Evolutionary conservation across 805 yeast species (phyloP).

Genomic region (Myxozyma mucilagina): DNA sequence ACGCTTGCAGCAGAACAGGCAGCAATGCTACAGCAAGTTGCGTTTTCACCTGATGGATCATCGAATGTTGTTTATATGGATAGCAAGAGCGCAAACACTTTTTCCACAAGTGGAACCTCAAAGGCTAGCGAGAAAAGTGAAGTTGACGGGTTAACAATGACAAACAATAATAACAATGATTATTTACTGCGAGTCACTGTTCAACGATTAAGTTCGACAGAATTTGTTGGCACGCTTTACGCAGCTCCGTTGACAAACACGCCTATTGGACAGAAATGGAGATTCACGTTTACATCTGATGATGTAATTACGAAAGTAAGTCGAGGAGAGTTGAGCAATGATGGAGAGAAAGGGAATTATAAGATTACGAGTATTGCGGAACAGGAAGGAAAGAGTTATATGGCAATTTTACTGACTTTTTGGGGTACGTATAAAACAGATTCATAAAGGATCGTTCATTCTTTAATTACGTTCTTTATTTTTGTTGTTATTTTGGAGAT

Average conservation of each 20-base stretch:
- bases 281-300: conserved; percentile 15
- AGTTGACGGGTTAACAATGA: background rate
- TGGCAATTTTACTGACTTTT: conserved; percentile 22
- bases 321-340: conserved; percentile 14
- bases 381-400: conserved; percentile 24
- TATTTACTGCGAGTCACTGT: conserved; percentile 11
- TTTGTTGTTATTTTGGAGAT: background rate
- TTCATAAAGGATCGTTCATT: background rate
- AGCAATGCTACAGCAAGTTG: conserved; percentile 7
- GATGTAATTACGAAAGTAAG: conserved; percentile 13
- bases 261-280: conserved; percentile 27
- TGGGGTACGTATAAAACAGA: conserved; percentile 18
- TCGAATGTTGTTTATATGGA: background rate
- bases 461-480: background rate
- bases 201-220: conserved; percentile 14
- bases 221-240: conserved; percentile 21
- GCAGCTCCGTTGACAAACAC: conserved; percentile 26
- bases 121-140: background rate
- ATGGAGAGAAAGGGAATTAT: conserved; percentile 8
- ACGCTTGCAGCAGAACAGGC: background rate
- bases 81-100: background rate
- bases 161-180: background rate
- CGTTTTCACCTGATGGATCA: conserved; percentile 1
- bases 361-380: conserved; percentile 15
- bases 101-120: background rate